Conservation (phyloP, 2,329 filamentous ascomycete genomes). For the Microsporum canis region DNA sequence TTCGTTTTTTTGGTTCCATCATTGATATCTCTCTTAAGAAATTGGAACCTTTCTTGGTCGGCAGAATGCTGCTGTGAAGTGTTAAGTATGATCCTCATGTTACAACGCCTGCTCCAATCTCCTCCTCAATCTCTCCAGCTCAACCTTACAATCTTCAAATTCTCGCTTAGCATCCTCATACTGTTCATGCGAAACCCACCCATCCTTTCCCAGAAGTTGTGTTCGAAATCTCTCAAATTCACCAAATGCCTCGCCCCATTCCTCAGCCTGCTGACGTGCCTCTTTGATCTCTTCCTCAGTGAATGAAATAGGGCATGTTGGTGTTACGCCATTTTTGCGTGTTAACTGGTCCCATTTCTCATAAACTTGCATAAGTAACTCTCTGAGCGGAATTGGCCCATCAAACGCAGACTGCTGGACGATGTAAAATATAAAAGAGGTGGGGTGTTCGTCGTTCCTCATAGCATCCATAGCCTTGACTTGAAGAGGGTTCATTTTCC, state of each 20-base stretch:
- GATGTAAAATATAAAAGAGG: constrained; percentile 17
- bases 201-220: constrained; percentile 16
- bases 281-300: constrained; percentile 15
- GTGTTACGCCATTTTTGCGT: constrained; percentile 6
- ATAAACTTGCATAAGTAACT: constrained; percentile 20
- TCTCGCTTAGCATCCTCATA: constrained; percentile 14
- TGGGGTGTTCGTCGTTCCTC: constrained; percentile 16
- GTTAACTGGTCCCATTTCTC: constrained; percentile 18
- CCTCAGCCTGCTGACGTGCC: constrained; percentile 12
- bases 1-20: not conserved
- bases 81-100: no score
- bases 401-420: constrained; percentile 14
- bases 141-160: not conserved
- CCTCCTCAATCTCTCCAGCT: not conserved
- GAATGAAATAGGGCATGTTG: constrained; percentile 17
- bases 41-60: not conserved
- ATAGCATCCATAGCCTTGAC: constrained; percentile 16
- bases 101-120: not conserved
- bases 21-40: not conserved
- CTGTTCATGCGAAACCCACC: constrained; percentile 21
- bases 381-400: constrained; percentile 15
- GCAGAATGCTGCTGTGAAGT: no score
- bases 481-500: constrained; percentile 18
- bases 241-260: constrained; percentile 16
- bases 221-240: constrained; percentile 16